Conservation (phyloP, 805 yeast genomes). For the Teunomyces panamensis region DNA sequence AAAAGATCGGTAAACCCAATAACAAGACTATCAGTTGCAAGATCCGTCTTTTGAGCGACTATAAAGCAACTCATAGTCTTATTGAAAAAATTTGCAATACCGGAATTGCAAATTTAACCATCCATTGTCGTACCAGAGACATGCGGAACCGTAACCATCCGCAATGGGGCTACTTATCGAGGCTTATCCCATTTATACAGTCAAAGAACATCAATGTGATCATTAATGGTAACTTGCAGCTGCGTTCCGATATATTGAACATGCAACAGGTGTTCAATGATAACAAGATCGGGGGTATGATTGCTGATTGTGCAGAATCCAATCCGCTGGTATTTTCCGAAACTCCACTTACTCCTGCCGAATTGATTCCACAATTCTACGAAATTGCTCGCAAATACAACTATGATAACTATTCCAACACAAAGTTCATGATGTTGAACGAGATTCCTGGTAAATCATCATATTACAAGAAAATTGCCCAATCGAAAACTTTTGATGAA, state of each 20-base stretch:
- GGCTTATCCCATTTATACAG: constrained; percentile 60
- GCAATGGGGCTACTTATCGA: constrained; percentile 62
- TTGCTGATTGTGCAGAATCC: constrained; percentile 85
- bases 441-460: constrained; percentile 74
- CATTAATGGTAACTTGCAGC: constrained; percentile 74
- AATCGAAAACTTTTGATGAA: constrained; percentile 54
- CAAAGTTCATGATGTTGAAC: constrained; percentile 77
- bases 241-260: constrained; percentile 49
- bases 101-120: constrained; percentile 81
- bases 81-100: constrained; percentile 56
- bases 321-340: constrained; percentile 74
- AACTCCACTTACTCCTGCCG: constrained; percentile 50
- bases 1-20: constrained; percentile 74
- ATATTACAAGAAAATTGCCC: constrained; percentile 54
- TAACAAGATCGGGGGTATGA: constrained; percentile 79
- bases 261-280: constrained; percentile 54
- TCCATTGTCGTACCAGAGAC: constrained; percentile 84
- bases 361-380: constrained; percentile 54
- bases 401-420: constrained; percentile 54
- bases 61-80: constrained; percentile 55
- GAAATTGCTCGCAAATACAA: constrained; percentile 54
- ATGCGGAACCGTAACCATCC: constrained; percentile 90
- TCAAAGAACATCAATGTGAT: constrained; percentile 65
- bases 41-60: constrained; percentile 71
- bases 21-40: constrained; percentile 86